phyloP scores from a whole-genome alignment of 2,329 filamentous ascomycete species.

The Curvularia verruculosa region DNA sequence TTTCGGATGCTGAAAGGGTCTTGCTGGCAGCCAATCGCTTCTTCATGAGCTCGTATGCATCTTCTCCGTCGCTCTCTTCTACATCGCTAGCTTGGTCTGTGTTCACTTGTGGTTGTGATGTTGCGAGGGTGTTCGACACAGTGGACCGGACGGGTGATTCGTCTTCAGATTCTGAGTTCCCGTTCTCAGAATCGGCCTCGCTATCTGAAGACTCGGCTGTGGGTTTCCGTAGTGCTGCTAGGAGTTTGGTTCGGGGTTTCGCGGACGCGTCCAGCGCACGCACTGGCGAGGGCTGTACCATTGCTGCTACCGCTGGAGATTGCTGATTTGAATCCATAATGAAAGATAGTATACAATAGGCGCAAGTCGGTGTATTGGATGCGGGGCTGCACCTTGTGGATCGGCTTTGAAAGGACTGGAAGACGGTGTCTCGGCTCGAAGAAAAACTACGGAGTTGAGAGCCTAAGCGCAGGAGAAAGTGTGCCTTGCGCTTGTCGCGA shows the following conservation, averaged over 20 bases:
- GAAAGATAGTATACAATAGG: neutral
- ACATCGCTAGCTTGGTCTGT: conserved; percentile 23
- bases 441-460: neutral
- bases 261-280: conserved; percentile 24
- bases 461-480: neutral
- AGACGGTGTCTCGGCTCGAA: neutral
- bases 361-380: neutral
- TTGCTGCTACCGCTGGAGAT: neutral
- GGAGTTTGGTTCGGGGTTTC: conserved; percentile 27
- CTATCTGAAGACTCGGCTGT: conserved; percentile 47
- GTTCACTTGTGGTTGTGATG: conserved; percentile 1
- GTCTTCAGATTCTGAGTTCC: conserved; percentile 31
- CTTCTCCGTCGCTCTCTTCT: conserved; percentile 45
- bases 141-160: conserved; percentile 45
- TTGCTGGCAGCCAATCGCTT: conserved; percentile 51
- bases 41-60: conserved; percentile 55
- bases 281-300: conserved; percentile 1
- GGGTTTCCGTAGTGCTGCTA: conserved; percentile 31
- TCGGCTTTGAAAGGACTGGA: neutral
- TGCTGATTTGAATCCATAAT: neutral
- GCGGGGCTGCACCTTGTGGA: neutral
- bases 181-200: conserved; percentile 46
- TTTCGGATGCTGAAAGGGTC: conserved; percentile 5
- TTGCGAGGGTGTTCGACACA: conserved; percentile 23
- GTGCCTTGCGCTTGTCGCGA: neutral